Conservation (phyloP, 768 basidiomycete species). For the Boletus barrowsii region DNA sequence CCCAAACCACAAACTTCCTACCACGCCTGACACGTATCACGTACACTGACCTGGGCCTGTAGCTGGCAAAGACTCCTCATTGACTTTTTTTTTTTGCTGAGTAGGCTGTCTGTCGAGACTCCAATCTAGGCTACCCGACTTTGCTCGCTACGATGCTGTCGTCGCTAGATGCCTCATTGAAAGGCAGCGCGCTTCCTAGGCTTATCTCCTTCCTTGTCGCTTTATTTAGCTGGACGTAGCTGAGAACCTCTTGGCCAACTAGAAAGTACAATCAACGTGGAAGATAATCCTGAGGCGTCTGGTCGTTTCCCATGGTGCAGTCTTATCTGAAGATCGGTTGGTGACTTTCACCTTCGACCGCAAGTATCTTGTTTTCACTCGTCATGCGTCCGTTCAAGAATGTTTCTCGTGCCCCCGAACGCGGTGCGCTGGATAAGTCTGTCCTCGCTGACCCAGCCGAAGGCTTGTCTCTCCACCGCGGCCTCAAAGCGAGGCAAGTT, state of each 20-base stretch:
- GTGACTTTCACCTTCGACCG: not conserved
- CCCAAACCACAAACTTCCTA: not conserved
- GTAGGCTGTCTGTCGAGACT: not conserved
- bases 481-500: slow-evolving; percentile 49
- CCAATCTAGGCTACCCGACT: not conserved
- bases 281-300: too few species aligned
- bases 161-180: not conserved
- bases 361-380: not conserved
- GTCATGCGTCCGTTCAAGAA: not conserved
- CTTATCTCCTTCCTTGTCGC: not conserved
- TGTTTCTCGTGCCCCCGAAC: not conserved
- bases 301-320: too few species aligned
- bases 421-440: not conserved
- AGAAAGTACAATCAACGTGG: too few species aligned
- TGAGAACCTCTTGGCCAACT: not conserved
- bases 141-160: not conserved
- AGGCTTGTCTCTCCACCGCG: slow-evolving; percentile 43
- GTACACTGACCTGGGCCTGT: too few species aligned
- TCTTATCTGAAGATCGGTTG: not conserved
- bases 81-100: not conserved
- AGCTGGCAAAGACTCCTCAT: not conserved
- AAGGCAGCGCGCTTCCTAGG: too few species aligned
- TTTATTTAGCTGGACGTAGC: not conserved
- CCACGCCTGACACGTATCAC: too few species aligned
- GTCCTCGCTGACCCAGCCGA: slow-evolving; percentile 35